These are phyloP conservation scores for Crotalaria pallida DNA, from an alignment of 306 rosid species.

Conservation along the genomic window DNA sequence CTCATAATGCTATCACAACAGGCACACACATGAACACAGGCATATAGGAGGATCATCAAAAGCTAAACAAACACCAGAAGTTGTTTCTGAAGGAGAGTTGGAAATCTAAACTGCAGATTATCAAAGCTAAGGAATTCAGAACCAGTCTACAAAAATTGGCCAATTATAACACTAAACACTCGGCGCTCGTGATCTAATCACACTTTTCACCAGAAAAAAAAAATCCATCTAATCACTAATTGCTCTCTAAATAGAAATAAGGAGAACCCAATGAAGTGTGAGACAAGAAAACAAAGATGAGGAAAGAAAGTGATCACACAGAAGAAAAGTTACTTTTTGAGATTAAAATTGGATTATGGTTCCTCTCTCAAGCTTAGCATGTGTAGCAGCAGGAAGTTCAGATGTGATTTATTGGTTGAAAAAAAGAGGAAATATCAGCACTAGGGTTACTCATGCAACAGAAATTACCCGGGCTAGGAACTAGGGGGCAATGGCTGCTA, in stretches of 20 bases:
- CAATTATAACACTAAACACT: background rate
- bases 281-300: background rate
- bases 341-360: background rate
- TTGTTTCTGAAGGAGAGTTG: background rate
- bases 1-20: background rate
- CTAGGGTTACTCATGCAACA: constrained; percentile 3
- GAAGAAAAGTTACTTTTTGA: background rate
- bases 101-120: background rate
- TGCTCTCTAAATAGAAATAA: background rate
- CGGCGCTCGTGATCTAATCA: background rate
- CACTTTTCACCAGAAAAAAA: no score
- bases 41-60: background rate
- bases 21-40: background rate
- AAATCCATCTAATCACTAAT: background rate
- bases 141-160: background rate
- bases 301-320: background rate
- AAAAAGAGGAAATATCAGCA: constrained; percentile 5
- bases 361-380: background rate
- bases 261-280: background rate
- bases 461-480: constrained; percentile 21
- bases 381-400: background rate
- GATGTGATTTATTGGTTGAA: background rate
- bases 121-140: background rate
- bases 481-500: background rate
- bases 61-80: background rate